These are phyloP conservation scores for Suillus discolor DNA, from an alignment of 768 basidiomycete genomes.

Conservation along the genomic window DNA sequence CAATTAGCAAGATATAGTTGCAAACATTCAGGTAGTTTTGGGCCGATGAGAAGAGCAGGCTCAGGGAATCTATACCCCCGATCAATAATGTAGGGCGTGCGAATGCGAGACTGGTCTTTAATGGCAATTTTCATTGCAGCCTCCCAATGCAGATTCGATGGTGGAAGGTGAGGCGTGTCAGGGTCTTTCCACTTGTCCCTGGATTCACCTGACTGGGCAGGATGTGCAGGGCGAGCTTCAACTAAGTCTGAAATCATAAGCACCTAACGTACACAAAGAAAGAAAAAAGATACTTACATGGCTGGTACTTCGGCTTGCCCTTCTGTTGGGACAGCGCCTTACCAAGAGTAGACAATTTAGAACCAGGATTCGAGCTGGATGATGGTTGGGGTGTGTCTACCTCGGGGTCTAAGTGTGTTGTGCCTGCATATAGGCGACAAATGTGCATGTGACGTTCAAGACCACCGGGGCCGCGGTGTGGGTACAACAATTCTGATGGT, in stretches of 20 bases:
- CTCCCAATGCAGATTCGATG: not conserved
- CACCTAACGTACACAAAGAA: too few species aligned
- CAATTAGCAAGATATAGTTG: conserved; percentile 1
- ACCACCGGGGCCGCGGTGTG: too few species aligned
- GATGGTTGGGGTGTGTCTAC: too few species aligned
- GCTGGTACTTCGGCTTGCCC: too few species aligned
- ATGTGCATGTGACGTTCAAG: too few species aligned
- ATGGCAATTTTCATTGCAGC: not conserved
- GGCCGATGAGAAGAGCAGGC: not conserved
- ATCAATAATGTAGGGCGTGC: not conserved
- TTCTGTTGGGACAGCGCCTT: too few species aligned
- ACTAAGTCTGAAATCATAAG: not conserved
- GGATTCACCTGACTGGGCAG: not conserved
- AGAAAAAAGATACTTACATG: too few species aligned
- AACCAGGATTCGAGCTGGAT: too few species aligned
- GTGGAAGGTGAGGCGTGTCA: not conserved
- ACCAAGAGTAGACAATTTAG: too few species aligned
- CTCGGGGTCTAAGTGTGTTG: too few species aligned
- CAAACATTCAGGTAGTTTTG: not conserved
- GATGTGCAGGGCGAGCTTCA: not conserved
- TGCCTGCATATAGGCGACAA: too few species aligned
- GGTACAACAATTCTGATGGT: too few species aligned
- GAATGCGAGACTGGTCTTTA: not conserved
- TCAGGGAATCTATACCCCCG: conserved; percentile 2
- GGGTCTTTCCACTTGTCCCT: conserved; percentile 7